Evolutionary conservation across 139 green algal genomes (phyloP).

Genomic region (Coelastrella sp.): DNA sequence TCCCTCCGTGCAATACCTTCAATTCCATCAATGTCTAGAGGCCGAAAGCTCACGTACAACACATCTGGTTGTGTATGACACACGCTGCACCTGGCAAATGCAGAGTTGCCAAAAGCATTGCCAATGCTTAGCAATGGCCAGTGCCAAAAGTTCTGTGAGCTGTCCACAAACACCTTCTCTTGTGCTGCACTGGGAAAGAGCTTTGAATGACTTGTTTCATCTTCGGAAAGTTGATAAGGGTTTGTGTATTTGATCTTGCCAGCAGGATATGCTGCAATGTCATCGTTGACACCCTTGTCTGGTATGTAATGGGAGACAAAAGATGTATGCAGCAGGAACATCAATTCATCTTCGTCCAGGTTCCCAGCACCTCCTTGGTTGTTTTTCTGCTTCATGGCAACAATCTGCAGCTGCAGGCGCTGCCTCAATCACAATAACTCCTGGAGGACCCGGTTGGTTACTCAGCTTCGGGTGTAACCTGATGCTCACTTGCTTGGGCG

Average conservation of each 20-base stretch:
- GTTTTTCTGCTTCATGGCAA: no score
- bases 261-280: neutral
- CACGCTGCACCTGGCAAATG: neutral
- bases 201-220: neutral
- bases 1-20: neutral
- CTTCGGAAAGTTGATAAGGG: neutral
- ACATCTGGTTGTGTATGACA: neutral
- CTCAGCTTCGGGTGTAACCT: no score
- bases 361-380: neutral
- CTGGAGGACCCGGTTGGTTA: no score
- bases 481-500: no score
- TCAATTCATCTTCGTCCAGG: neutral
- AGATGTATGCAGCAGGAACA: neutral
- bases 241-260: neutral
- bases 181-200: neutral
- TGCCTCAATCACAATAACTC: no score
- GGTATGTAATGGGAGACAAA: neutral
- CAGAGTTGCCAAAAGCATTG: neutral
- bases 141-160: neutral
- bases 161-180: neutral
- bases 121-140: neutral
- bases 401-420: no score
- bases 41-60: neutral
- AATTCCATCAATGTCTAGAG: neutral
- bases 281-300: neutral